Percentiles rank a stretch among this genome's conserved stretches.
Evolutionary conservation across 495 filamentous ascomycete species (phyloP).

Genomic region (Sabuloglossum arenarium): DNA sequence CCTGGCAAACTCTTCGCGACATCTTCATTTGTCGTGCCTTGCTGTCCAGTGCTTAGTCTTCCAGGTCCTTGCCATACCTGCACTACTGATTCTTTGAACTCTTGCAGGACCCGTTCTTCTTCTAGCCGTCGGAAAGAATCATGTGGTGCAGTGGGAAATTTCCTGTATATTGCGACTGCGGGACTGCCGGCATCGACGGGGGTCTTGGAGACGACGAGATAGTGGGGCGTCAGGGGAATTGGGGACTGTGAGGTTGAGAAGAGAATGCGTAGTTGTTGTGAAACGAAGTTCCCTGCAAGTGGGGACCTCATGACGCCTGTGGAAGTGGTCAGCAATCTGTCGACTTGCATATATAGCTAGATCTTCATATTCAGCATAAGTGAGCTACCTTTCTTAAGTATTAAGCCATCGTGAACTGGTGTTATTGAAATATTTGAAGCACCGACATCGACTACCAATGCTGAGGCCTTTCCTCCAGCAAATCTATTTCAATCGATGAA

Average conservation of each 20-base stretch:
- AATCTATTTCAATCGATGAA: conserved; percentile 26
- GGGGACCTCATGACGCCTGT: conserved; percentile 57
- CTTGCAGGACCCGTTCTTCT: conserved; percentile 80
- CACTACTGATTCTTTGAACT: conserved; percentile 96
- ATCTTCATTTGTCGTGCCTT: conserved; percentile 45
- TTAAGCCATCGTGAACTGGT: conserved; percentile 82
- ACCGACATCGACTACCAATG: conserved; percentile 79
- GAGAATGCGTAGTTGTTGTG: conserved; percentile 62
- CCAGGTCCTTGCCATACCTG: conserved; percentile 80
- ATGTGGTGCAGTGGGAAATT: conserved; percentile 42
- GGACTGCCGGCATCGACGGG: conserved; percentile 76
- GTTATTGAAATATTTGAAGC: conserved; percentile 81
- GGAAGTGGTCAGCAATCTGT: background rate
- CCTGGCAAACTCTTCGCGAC: conserved; percentile 39
- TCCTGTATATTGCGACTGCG: conserved; percentile 44
- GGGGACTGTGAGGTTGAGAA: conserved; percentile 56
- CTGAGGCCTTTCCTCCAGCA: conserved; percentile 76
- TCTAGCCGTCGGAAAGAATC: conserved; percentile 57
- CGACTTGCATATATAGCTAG: background rate
- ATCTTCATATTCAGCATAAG: background rate
- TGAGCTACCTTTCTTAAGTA: conserved; percentile 47
- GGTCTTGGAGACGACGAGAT: conserved; percentile 64
- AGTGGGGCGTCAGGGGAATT: conserved; percentile 67
- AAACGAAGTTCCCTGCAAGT: conserved; percentile 75
- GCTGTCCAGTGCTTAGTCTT: conserved; percentile 32